Percentiles rank a stretch among this genome's conserved stretches.
These are phyloP conservation scores for Centrapalus pauciflorus DNA, from an alignment of 129 eudicot species.

Conservation along the genomic window DNA sequence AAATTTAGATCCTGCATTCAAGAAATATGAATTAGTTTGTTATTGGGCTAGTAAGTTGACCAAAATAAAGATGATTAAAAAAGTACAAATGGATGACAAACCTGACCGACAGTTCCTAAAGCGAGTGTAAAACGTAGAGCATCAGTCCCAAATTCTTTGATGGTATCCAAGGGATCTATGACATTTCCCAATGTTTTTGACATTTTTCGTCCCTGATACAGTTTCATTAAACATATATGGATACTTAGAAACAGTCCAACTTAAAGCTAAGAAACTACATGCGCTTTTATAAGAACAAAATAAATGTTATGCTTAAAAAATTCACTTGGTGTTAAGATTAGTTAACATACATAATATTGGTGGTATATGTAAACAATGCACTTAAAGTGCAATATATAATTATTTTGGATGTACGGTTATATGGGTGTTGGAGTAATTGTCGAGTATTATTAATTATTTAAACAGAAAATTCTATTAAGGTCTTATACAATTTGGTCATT, in stretches of 20 bases:
- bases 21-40: slow-evolving; percentile 5
- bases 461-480: too few relatives aligned
- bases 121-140: slow-evolving; percentile 92
- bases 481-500: too few relatives aligned
- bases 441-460: too few relatives aligned
- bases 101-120: slow-evolving; percentile 99
- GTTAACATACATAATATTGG: too few relatives aligned
- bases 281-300: neutral
- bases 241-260: neutral
- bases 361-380: too few relatives aligned
- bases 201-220: slow-evolving; percentile 90
- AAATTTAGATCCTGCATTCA: slow-evolving; percentile 75
- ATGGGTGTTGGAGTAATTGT: too few relatives aligned
- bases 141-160: slow-evolving; percentile 89
- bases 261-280: neutral
- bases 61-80: neutral
- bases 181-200: slow-evolving; percentile 96
- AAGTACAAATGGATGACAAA: slow-evolving; percentile 29
- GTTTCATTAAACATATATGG: neutral
- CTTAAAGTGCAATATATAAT: too few relatives aligned
- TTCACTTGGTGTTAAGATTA: too few relatives aligned
- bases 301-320: too few relatives aligned
- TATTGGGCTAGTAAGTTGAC: slow-evolving; percentile 7
- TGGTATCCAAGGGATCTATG: slow-evolving; percentile 85
- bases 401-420: too few relatives aligned